Conservation (phyloP, 2,329 filamentous ascomycete genomes). For the Diaporthe eres region DNA sequence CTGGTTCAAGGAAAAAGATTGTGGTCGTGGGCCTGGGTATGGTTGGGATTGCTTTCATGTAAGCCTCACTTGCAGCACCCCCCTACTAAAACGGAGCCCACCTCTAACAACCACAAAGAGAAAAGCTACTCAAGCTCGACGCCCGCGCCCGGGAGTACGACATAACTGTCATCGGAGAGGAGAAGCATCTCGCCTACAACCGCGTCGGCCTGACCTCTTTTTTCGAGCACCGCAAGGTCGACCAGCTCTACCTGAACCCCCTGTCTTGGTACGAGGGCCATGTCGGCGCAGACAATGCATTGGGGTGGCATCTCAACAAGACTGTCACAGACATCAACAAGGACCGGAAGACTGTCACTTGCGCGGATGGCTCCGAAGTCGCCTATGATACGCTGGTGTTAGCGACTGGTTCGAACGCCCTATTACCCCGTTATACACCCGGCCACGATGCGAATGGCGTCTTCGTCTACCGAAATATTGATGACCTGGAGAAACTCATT, state of each 20-base stretch:
- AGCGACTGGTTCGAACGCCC: constrained; percentile 87
- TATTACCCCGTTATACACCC: constrained; percentile 79
- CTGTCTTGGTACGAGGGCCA: constrained; percentile 83
- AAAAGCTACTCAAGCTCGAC: constrained; percentile 91
- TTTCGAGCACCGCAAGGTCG: constrained; percentile 87
- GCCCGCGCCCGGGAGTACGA: constrained; percentile 81
- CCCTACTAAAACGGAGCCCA: neutral
- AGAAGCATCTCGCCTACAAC: constrained; percentile 90
- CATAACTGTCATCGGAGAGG: constrained; percentile 88
- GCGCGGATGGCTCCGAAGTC: constrained; percentile 77
- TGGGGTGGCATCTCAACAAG: constrained; percentile 82
- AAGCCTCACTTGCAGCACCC: constrained; percentile 54
- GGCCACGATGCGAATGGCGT: constrained; percentile 86
- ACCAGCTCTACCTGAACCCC: constrained; percentile 90
- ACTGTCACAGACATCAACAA: constrained; percentile 78
- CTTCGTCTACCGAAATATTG: constrained; percentile 90
- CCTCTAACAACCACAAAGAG: constrained; percentile 63
- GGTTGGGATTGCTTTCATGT: constrained; percentile 93
- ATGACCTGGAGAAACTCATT: constrained; percentile 84
- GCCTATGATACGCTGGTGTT: constrained; percentile 86
- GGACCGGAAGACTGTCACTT: constrained; percentile 75
- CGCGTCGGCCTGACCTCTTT: constrained; percentile 90
- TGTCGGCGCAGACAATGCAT: constrained; percentile 70
- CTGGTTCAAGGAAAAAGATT: constrained; percentile 70
- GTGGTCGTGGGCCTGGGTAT: constrained; percentile 92